Evolutionary conservation across 108 stramenopile species (phyloP), one percentile per base, ranked within the genome.

Genomic region (Ochromonas danica): DNA sequence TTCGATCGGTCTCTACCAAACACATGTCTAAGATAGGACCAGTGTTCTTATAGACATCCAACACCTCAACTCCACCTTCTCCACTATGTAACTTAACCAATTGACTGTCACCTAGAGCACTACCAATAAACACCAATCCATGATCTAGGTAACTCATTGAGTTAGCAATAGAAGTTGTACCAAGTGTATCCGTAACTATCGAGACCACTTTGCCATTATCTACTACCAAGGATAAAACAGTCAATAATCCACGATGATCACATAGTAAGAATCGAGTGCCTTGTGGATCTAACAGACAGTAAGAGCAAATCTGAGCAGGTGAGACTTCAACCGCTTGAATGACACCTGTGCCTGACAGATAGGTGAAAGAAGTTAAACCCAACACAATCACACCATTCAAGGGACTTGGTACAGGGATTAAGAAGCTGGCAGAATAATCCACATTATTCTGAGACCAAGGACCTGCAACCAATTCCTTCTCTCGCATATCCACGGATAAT

Each of bases 21-120:
- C 93, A 93, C 86, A 99, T 94, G 83, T 99, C 98, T 27, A 95
- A 88, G 85, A 99, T 97, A 25, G 98, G 98, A 1, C 96, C 96
- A 62, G 97, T 81, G 79, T 94, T 94, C 17, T 89, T 89, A 78
- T 94, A 99, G 62, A 94, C 93, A 79, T 96, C 95, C 74, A 96
- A 67, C 0, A 95, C 90, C 62, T 87, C 84, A 41, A 95, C 70
- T 72, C 91, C 92, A 0, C 91, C 90, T 1, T 25, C 42, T 51
- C 80, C 82, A 6, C 90, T 87, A 30, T 70, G 79, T 28, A 97
- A 93, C 81, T 91, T 88, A 27, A 99, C 74, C 42, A 97, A 80
- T 82, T 96, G 94, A 42, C 90, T 90, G 84, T 98, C 96, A 0
- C 94, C 96, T 82, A 92, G 86, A 25, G 85, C 74, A 78, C 89